Evolutionary conservation across 2,329 filamentous ascomycete genomes (phyloP).

Genomic region (Lecanicillium sp.): DNA sequence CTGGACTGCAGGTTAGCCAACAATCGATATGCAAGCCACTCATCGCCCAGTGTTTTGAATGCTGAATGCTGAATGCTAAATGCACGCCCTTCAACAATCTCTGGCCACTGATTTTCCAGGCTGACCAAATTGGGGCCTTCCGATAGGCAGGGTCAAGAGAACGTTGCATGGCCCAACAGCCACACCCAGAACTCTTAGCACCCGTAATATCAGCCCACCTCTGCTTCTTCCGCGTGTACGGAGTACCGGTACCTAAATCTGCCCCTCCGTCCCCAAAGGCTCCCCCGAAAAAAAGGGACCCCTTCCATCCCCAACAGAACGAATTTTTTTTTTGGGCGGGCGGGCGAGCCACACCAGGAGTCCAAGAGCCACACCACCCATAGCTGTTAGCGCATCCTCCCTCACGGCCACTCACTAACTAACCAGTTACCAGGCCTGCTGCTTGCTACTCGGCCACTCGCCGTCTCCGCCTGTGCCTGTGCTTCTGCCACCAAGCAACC

Average conservation of each 20-base stretch:
- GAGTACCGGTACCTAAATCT: slow-evolving; percentile 14
- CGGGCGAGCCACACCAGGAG: slow-evolving; percentile 17
- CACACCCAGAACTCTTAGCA: not conserved
- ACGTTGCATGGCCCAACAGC: slow-evolving; percentile 13
- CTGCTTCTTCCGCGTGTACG: not conserved
- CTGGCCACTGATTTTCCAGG: slow-evolving; percentile 4
- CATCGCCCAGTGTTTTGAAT: too few relatives aligned
- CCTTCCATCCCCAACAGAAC: slow-evolving; percentile 37
- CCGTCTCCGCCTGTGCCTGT: not conserved
- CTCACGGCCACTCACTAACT: not conserved
- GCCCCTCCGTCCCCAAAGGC: slow-evolving; percentile 20
- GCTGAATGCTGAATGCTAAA: too few relatives aligned
- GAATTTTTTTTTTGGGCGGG: slow-evolving; percentile 28
- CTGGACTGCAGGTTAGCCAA: not conserved
- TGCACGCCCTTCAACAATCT: slow-evolving; percentile 16
- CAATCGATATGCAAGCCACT: not conserved
- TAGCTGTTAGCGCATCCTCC: not conserved
- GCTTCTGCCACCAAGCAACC: too few relatives aligned
- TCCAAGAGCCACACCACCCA: not conserved
- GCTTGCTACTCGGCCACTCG: not conserved
- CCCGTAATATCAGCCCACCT: not conserved
- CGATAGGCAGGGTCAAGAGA: slow-evolving; percentile 6
- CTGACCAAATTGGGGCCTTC: slow-evolving; percentile 2
- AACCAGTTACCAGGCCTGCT: not conserved
- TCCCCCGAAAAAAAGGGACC: slow-evolving; percentile 9